Evolutionary conservation across 139 green algal genomes (phyloP).

Genomic region (Dunaliella primolecta): DNA sequence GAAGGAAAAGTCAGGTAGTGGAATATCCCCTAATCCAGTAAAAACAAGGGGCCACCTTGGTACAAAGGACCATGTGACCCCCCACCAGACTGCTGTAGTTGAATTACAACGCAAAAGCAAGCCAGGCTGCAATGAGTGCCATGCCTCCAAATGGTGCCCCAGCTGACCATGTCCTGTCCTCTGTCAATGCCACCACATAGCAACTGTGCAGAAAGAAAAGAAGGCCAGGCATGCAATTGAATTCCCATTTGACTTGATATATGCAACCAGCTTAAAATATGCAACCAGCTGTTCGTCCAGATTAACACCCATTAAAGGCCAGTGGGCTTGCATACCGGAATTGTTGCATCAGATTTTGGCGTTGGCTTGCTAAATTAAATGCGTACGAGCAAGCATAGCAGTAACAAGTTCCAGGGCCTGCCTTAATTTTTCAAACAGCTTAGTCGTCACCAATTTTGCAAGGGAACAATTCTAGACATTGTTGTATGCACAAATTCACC

Average conservation of each 20-base stretch:
- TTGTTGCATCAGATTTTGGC: too few species aligned
- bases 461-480: not conserved
- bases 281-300: not conserved
- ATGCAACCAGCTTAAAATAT: not conserved
- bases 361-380: not conserved
- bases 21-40: too few species aligned
- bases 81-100: too few species aligned
- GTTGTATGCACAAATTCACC: not conserved
- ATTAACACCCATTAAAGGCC: not conserved
- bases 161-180: not conserved
- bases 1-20: too few species aligned
- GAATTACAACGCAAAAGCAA: not conserved
- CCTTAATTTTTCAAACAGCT: not conserved
- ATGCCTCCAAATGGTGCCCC: not conserved
- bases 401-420: not conserved
- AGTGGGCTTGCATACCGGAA: too few species aligned
- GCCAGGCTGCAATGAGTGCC: not conserved
- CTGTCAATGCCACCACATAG: not conserved
- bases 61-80: too few species aligned
- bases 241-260: not conserved
- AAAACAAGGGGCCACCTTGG: too few species aligned
- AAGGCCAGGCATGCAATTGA: too few species aligned
- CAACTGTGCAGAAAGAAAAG: not conserved
- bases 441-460: not conserved
- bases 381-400: not conserved